phyloP scores from a whole-genome alignment of 177 flowering plant genomes.

The Tripterygium wilfordii region DNA sequence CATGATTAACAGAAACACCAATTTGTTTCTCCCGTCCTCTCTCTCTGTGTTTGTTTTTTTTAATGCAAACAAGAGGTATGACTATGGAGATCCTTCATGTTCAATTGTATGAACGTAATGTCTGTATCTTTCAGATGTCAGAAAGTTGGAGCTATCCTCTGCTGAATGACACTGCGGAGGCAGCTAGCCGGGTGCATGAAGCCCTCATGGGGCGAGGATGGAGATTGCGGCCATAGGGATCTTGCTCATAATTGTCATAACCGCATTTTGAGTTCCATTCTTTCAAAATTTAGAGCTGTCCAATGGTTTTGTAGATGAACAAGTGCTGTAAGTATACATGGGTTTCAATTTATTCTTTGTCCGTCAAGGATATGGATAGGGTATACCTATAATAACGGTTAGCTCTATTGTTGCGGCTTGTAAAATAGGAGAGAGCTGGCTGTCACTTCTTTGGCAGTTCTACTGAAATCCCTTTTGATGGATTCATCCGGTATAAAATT shows the following conservation, averaged over 20 bases:
- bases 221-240: slow-evolving; percentile 49
- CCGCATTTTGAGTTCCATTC: background rate
- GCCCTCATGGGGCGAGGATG: slow-evolving; percentile 89
- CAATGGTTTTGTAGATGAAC: slow-evolving; percentile 1
- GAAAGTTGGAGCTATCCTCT: slow-evolving; percentile 98
- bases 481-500: background rate
- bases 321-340: background rate
- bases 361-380: slow-evolving; percentile 1
- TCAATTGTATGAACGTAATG: too few relatives aligned
- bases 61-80: too few relatives aligned
- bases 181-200: slow-evolving; percentile 62
- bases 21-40: too few relatives aligned
- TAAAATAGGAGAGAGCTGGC: slow-evolving; percentile 14
- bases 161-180: slow-evolving; percentile 86
- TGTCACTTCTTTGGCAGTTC: too few relatives aligned
- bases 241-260: slow-evolving; percentile 2
- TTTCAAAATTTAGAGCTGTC: slow-evolving; percentile 1
- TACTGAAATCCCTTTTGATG: slow-evolving; percentile 2
- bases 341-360: background rate
- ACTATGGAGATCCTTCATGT: background rate
- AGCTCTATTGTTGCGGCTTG: slow-evolving; percentile 18
- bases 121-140: slow-evolving; percentile 47
- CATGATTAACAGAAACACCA: too few relatives aligned
- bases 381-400: slow-evolving; percentile 2
- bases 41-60: too few relatives aligned